phyloP scores from a whole-genome alignment of 2,329 filamentous ascomycete genomes.

The Sclerotinia minor region DNA sequence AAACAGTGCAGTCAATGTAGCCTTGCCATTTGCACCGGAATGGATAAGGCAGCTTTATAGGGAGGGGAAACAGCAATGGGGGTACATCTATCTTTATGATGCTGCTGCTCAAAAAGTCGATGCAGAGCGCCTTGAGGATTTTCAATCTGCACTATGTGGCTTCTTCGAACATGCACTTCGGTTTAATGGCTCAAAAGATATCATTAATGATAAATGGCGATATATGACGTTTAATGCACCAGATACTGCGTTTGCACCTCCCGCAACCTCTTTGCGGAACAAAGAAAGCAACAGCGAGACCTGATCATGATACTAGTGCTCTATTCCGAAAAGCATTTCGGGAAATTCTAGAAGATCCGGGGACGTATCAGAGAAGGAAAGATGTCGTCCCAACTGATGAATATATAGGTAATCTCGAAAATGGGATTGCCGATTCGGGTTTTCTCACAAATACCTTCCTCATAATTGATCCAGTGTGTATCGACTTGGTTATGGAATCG shows the following conservation, averaged over 20 bases:
- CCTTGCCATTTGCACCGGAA: constrained; percentile 3
- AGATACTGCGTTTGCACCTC: neutral
- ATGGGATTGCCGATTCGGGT: neutral
- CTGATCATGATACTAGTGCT: neutral
- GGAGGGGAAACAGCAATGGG: neutral
- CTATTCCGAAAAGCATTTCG: neutral
- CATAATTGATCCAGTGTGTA: neutral
- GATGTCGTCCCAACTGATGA: neutral
- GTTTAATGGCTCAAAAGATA: constrained; percentile 8
- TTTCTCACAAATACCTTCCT: constrained; percentile 17
- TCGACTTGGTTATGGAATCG: neutral
- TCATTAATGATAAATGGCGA: neutral
- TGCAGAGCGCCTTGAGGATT: neutral
- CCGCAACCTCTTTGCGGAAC: too few relatives aligned
- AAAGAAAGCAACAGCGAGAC: neutral
- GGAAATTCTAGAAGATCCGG: neutral
- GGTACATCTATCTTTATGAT: neutral
- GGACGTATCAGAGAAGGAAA: neutral
- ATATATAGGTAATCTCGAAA: neutral
- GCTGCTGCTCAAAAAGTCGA: neutral
- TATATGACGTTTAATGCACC: neutral
- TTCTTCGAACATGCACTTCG: neutral
- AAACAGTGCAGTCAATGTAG: neutral
- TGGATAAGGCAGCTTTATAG: neutral
- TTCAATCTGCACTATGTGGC: neutral